Percentiles rank a stretch among this genome's conserved stretches.
Conservation (phyloP, 306 rosid genomes). For the Alnus rubra region DNA sequence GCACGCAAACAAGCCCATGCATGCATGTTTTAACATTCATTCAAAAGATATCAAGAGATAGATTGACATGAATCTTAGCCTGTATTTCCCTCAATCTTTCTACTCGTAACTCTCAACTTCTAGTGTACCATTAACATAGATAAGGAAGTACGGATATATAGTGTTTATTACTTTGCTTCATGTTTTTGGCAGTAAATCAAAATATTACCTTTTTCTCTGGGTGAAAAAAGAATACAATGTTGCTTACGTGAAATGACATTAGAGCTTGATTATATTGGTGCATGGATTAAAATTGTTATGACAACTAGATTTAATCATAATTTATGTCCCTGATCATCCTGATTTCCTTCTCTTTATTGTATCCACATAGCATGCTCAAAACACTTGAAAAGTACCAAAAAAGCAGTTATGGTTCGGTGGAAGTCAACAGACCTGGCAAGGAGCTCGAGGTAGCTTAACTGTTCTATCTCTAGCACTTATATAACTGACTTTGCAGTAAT, state of each 20-base stretch:
- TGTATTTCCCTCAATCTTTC: background rate
- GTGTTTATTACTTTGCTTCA: background rate
- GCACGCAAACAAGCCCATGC: too few species aligned
- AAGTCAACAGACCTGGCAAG: conserved; percentile 74
- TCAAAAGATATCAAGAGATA: background rate
- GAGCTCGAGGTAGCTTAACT: conserved; percentile 76
- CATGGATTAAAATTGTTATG: background rate
- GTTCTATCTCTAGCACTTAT: background rate
- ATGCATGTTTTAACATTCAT: too few species aligned
- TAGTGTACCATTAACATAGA: background rate
- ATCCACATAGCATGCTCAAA: conserved; percentile 44
- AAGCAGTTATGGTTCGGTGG: conserved; percentile 94
- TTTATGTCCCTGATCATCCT: background rate
- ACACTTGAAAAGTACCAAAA: conserved; percentile 78
- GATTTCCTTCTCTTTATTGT: background rate
- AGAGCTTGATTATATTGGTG: background rate
- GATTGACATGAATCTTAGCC: background rate
- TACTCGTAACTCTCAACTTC: background rate
- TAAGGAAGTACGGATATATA: background rate
- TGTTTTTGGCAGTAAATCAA: background rate
- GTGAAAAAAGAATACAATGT: background rate
- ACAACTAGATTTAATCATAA: background rate
- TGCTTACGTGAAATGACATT: background rate
- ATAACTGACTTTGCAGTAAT: background rate
- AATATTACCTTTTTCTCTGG: background rate